phyloP scores from a whole-genome alignment of 176 grass and related monocot species.

The bread wheat (Triticum aestivum) region IWGSC_CS_RefSeq_v2.1 NC_057809.1:532651065-532651564 shows the following conservation, averaged over 20 bases:
- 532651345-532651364: neutral
- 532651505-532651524: conserved; percentile 38
- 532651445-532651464: conserved; percentile 11
- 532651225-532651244: too few relatives aligned
- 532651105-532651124: neutral
- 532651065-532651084: neutral
- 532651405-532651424: neutral
- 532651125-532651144: neutral
- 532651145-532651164: too few relatives aligned
- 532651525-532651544: neutral
- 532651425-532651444: conserved; percentile 10
- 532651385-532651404: neutral
- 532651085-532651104: neutral
- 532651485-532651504: conserved; percentile 28
- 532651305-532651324: neutral
- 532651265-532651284: too few relatives aligned
- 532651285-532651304: too few relatives aligned
- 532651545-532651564: too few relatives aligned
- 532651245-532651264: too few relatives aligned
- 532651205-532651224: too few relatives aligned
- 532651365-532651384: neutral
- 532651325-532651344: neutral
- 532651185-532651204: too few relatives aligned
- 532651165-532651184: too few relatives aligned
- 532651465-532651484: conserved; percentile 33